Base-by-base conservation (phyloP, 306 rosid genomes). In the Corylus heterophylla region DNA sequence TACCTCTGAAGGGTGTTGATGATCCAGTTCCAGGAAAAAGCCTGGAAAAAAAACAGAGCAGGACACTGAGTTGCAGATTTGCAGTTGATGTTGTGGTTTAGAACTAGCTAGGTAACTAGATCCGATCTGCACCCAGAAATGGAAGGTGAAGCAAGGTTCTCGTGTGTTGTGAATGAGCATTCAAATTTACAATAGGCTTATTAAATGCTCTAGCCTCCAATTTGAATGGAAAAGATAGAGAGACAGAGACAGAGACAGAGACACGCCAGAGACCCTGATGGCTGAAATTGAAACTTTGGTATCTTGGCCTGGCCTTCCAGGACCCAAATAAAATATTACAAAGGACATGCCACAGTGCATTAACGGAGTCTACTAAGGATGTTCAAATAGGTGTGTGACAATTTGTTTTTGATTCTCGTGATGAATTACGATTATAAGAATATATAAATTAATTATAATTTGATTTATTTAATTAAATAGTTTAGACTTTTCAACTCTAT, bases 91-190 rank as follows among this genome's bases (percentile, higher is more conserved):
- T 49, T 49, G 1, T 42, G 45, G 45, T 42, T 42, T 42, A 6
- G 45, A 42, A 42, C 45, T 42, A 42, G 45, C 16, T 11, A 10
- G 64, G 13, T 61, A 58, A 31, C 29, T 47, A 73, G 90, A 87
- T 90, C 75, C 59, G 89, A 88, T 83, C 85, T 81, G 51, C 74
- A 69, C 11, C 8, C 49, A 74, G 83, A 80, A 80, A 82, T 25
- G 71, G 84, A 83, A 78, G 78, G 14, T 9, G 78, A 71, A 78
- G 75, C 84, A 74, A 71, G 82, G 7, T 64, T 83, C 90, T 64
- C 88, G 93, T 86, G 92, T 74, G 80, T 69, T 49, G 66, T 73
- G 84, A 88, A 76, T 47, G 71, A 74, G 85, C 87, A 79, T 86
- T 92, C 88, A 85, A 90, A 86, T 79, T 22, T 69, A 8, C 25